Percentiles rank a stretch among this genome's conserved stretches.
Conservation (phyloP, 345 rosid genomes). For the Dimocarpus longan region DNA sequence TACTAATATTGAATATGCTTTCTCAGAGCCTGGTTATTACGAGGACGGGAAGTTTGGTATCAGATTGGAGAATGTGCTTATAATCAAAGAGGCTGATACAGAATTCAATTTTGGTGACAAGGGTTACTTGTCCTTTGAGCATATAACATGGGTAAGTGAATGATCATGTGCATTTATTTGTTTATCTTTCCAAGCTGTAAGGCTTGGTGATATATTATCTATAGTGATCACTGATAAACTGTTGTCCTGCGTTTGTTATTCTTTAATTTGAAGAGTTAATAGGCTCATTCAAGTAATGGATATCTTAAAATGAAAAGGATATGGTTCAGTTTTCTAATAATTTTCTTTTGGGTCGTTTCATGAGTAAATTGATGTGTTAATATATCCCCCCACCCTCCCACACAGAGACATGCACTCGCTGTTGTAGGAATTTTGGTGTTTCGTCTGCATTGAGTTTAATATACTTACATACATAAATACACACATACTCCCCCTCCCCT, state of each 20-base stretch:
- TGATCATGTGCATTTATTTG: background rate
- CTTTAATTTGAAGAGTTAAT: background rate
- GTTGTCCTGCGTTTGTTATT: background rate
- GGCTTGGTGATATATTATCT: background rate
- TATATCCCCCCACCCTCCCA: background rate
- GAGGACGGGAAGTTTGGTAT: slow-evolving; percentile 95
- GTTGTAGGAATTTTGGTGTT: background rate
- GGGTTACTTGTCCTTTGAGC: slow-evolving; percentile 90
- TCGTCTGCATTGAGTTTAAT: background rate
- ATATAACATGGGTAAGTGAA: slow-evolving; percentile 90
- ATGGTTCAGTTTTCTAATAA: background rate
- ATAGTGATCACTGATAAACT: background rate
- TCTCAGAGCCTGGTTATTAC: slow-evolving; percentile 88
- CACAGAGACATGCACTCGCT: no score
- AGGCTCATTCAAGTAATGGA: background rate
- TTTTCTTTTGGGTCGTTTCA: background rate
- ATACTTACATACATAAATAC: no score
- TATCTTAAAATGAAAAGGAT: background rate
- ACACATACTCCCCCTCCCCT: background rate
- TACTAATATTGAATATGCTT: slow-evolving; percentile 15
- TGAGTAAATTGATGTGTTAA: background rate
- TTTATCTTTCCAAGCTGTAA: background rate
- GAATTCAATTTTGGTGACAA: slow-evolving; percentile 88
- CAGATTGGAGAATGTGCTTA: slow-evolving; percentile 92
- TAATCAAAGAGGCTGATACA: slow-evolving; percentile 69